Evolutionary conservation across 2,329 filamentous ascomycete genomes (phyloP).

Genomic region (Didymella pinodella): DNA sequence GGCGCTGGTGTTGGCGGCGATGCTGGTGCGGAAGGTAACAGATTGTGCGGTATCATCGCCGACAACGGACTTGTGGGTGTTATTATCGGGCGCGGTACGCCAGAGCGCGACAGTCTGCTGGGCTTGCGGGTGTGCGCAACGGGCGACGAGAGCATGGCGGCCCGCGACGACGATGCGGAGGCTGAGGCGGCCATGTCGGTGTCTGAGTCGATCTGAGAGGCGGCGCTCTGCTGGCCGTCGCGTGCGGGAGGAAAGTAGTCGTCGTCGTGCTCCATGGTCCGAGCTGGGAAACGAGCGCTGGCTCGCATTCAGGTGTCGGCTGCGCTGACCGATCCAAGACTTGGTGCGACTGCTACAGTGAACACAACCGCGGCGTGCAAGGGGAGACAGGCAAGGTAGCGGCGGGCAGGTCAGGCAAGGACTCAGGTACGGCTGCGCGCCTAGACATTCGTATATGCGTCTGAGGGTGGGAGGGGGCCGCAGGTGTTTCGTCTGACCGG

Average conservation of each 20-base stretch:
- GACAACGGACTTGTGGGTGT: slow-evolving; percentile 60
- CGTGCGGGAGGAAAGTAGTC: slow-evolving; percentile 42
- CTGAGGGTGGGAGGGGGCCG: slow-evolving; percentile 13
- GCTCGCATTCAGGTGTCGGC: slow-evolving; percentile 4
- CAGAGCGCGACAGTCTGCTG: slow-evolving; percentile 52
- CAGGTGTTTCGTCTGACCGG: slow-evolving; percentile 16
- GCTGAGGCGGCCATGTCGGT: slow-evolving; percentile 48
- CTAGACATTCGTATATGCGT: slow-evolving; percentile 4
- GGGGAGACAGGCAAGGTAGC: slow-evolving; percentile 8
- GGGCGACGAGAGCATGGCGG: slow-evolving; percentile 48
- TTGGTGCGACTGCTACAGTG: slow-evolving; percentile 13
- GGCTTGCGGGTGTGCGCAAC: slow-evolving; percentile 47
- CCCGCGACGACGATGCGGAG: slow-evolving; percentile 43
- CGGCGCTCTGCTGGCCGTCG: slow-evolving; percentile 31
- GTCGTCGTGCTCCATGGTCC: slow-evolving; percentile 45
- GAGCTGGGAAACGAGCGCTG: slow-evolving; percentile 14
- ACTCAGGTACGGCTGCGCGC: slow-evolving; percentile 12
- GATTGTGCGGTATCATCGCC: slow-evolving; percentile 64
- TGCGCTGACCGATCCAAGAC: slow-evolving; percentile 15
- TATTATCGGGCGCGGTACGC: slow-evolving; percentile 56
- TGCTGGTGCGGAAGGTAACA: slow-evolving; percentile 70
- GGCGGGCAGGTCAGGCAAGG: slow-evolving; percentile 14
- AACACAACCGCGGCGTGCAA: slow-evolving; percentile 16
- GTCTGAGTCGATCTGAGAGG: slow-evolving; percentile 42
- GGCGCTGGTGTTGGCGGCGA: slow-evolving; percentile 73